Percentiles rank a stretch among this genome's conserved stretches.
Evolutionary conservation across 1,139 yeast species (phyloP).

Genomic region (Spathaspora sp.): DNA sequence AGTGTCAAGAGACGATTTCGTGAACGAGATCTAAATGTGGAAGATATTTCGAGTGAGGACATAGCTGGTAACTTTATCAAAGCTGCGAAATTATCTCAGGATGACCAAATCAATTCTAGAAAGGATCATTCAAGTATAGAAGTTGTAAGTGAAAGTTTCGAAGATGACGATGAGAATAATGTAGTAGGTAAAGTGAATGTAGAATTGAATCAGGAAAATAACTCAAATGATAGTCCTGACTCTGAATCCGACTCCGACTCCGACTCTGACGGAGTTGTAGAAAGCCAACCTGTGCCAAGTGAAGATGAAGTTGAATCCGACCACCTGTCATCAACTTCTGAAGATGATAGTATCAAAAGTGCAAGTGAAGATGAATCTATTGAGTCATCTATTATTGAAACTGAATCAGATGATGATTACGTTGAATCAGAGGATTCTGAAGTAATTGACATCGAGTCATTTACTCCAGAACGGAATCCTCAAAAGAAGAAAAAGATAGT

Average conservation of each 20-base stretch:
- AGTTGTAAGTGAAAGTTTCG: neutral
- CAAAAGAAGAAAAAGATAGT: neutral
- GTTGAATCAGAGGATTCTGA: neutral
- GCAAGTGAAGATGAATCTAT: neutral
- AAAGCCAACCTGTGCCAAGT: neutral
- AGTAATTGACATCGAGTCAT: neutral
- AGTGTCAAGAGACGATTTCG: neutral
- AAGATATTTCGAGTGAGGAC: neutral
- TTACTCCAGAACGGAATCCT: neutral
- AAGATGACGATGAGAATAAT: neutral
- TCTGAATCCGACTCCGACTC: neutral
- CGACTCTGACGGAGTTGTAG: neutral
- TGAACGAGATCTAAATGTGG: neutral
- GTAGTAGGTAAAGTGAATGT: neutral
- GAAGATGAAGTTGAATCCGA: neutral
- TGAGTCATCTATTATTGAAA: neutral
- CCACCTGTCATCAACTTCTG: neutral
- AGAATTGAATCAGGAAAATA: neutral
- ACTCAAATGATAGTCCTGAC: neutral
- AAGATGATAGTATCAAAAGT: neutral
- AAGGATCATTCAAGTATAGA: neutral
- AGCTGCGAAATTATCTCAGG: neutral
- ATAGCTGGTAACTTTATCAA: neutral
- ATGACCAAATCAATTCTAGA: neutral
- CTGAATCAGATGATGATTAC: conserved; percentile 1